Base-by-base conservation (phyloP, 2,329 filamentous ascomycete species). In the Fusarium pilosicola region DNA sequence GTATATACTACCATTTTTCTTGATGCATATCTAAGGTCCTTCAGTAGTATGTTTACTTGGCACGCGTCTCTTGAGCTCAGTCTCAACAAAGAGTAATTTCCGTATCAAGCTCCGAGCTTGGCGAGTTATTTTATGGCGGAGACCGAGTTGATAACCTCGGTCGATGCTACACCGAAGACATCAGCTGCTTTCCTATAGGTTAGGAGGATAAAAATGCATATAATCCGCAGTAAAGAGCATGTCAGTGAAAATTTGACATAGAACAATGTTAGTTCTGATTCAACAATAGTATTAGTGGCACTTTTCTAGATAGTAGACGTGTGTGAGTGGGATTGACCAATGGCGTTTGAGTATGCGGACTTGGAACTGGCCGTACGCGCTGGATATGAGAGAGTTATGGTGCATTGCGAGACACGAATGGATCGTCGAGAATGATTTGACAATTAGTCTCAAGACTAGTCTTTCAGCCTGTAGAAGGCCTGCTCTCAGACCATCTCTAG, bases 61-160 rank as follows among this genome's bases (percentile, higher is more conserved):
- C 0, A 14, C 17, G 3, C 5, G 12, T 3, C 3, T 26, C 6
- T 10, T n/a, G 17, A 20, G 44, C 5, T 14, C 12, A 45, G 44
- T 14, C 24, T 10, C 2, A 30, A 22, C 14, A 17, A 48, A 12
- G 28, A 32, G 22, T 51, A 6, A 2, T 13, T 32, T 51, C 15
- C 7, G 24, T 14, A 3, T 10, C 30, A 30, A 32, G 32, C 30
- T 39, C 38, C 42, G 48, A 45, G 17, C 57, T 63, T 74, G 52
- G 57, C 44, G 56, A 39, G 26, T 26, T n/a, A 38, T 56, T 24
- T 28, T 17, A 8, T 52, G 34, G 45, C 62, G 42, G 54, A 74
- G 55, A 71, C 58, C 58, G 62, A 71, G 49, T 42, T 51, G 14
- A 14, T 32, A 49, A 62, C 67, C 55, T 74, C 71, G 71, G 67